Evolutionary conservation across 441 rosid species (phyloP), one percentile per base, ranked within the genome.

Genomic region (Adansonia gregorii): DNA sequence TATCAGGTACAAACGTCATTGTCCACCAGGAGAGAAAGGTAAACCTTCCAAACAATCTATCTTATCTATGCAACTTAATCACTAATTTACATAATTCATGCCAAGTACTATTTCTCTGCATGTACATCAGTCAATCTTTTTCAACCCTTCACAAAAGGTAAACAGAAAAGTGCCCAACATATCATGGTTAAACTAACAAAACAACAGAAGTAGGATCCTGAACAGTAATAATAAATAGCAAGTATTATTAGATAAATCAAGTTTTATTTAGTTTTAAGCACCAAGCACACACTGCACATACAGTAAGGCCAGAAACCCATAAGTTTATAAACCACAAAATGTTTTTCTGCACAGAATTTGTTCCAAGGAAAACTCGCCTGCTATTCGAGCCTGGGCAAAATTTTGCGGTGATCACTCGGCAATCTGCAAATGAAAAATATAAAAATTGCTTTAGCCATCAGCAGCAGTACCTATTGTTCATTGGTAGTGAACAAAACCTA

Each of bases 331-430:
- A 51, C 60, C 10, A 24, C 27, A 17, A 71, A 12, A 55, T 55
- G 77, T 61, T 69, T 58, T 61, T 41, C 49, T 14, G 43, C 17
- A 77, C 59, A 72, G 59, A 60, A 46, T 43, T 1, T 54, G 20
- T 27, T 56, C 64, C 64, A 2, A 35, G 65, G 8, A 74, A 17
- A 60, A 43, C 71, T 69, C 45, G 65, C 39, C 46, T 46, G 61
- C 52, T 70, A 76, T 67, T 59, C 51, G 8, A 63, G 74, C 72
- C 20, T 39, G 75, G 73, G 58, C 70, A 69, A 74, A 76, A 31
- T 49, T 54, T 59, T 60, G 15, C 17, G 43, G 65, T 74, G 12
- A 74, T 85, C 82, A 87, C 85, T 88, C 93, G 4, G 76, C 84
- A 78, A 69, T 14, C 93, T 90, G 91, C 87, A 82, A 15, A 70